These are phyloP conservation scores for Ogataea hybrid DNA, from an alignment of 1,139 yeast species.

Conservation along the genomic window DNA sequence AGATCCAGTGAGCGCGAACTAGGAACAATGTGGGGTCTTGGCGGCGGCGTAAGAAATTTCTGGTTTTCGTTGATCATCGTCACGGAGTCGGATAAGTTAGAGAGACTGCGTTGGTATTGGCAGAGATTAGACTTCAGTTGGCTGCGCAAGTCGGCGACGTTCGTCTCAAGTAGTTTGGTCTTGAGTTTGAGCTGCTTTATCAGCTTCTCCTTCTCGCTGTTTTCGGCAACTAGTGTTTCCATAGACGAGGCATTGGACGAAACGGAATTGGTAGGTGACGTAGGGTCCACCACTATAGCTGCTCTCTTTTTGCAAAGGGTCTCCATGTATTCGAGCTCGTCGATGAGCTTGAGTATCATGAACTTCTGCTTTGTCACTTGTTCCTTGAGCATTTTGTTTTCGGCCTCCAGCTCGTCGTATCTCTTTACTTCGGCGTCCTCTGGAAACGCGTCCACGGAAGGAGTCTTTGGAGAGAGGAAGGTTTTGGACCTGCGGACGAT, in stretches of 20 bases:
- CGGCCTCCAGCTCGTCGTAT: constrained; percentile 17
- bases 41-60: constrained; percentile 8
- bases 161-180: constrained; percentile 5
- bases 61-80: constrained; percentile 14
- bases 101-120: constrained; percentile 12
- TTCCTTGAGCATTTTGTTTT: constrained; percentile 18
- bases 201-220: constrained; percentile 3
- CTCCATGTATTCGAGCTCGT: constrained; percentile 15
- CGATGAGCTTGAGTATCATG: constrained; percentile 18
- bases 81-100: constrained; percentile 16
- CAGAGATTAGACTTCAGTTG: constrained; percentile 8
- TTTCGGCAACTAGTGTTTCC: constrained; percentile 10
- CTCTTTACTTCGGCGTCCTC: constrained; percentile 9
- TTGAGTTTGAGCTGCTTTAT: constrained; percentile 8
- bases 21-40: not conserved
- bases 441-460: not conserved
- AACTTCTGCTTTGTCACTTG: constrained; percentile 22
- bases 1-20: constrained; percentile 8
- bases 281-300: not conserved
- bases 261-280: constrained; percentile 9
- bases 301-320: not conserved
- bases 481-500: constrained; percentile 2
- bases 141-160: constrained; percentile 10
- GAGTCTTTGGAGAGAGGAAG: constrained; percentile 1
- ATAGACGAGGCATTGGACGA: constrained; percentile 12